Evolutionary conservation across 2,329 filamentous ascomycete species (phyloP).

Genomic region (Chaetothyriales sp.): DNA sequence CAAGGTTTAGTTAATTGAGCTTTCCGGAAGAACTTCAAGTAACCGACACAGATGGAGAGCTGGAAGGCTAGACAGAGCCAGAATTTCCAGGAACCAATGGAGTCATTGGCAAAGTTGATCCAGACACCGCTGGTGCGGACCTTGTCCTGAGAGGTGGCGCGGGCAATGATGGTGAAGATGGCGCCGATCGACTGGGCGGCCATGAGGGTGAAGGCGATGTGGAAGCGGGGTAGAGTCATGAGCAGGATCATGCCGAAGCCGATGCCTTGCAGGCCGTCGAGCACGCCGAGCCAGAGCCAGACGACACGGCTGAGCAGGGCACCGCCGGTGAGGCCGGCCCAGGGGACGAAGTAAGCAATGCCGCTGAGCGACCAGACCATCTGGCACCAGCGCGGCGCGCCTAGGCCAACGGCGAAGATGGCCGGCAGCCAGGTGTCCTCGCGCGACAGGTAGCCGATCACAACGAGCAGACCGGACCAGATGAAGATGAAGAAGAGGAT

Average conservation of each 20-base stretch:
- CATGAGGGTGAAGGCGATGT: constrained; percentile 40
- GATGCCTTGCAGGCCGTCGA: constrained; percentile 42
- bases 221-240: constrained; percentile 41
- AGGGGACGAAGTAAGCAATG: constrained; percentile 40
- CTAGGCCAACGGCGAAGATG: constrained; percentile 43
- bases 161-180: constrained; percentile 37
- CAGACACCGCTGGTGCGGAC: constrained; percentile 39
- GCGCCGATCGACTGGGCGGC: constrained; percentile 40
- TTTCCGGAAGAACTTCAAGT: constrained; percentile 26
- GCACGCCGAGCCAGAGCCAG: constrained; percentile 44
- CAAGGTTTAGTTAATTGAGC: constrained; percentile 1
- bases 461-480: constrained; percentile 27
- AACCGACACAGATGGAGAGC: constrained; percentile 39
- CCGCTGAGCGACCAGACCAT: constrained; percentile 41
- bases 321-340: constrained; percentile 32
- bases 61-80: constrained; percentile 40
- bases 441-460: constrained; percentile 33
- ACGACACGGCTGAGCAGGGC: constrained; percentile 33
- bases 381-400: constrained; percentile 43
- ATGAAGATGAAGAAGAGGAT: constrained; percentile 28
- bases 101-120: constrained; percentile 31
- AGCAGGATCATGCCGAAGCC: constrained; percentile 45
- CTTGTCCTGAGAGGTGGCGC: constrained; percentile 38
- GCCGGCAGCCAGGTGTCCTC: constrained; percentile 43
- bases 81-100: constrained; percentile 29